Base-by-base conservation (phyloP, 768 basidiomycete genomes). In the Tremella yokohamensis region DNA sequence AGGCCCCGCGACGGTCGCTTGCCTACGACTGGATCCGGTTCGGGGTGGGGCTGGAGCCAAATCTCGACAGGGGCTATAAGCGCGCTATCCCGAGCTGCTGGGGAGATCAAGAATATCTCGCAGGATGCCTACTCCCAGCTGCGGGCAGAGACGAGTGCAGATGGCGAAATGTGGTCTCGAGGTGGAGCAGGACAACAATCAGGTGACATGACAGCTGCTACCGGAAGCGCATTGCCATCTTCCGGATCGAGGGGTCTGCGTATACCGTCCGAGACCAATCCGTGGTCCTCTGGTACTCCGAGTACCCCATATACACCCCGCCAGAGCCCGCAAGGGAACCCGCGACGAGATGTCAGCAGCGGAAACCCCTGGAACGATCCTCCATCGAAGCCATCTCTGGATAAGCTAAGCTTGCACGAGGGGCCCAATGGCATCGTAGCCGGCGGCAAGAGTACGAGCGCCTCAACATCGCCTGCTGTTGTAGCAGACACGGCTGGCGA, bases 1-100 rank as follows among this genome's bases (percentile, higher is more conserved):
- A 18, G 37, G 26, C 25, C 42, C 19, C 15, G 40, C 29, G 19
- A 15, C 29, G 45, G 16, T 12, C 25, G 38, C 18, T 15, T 38
- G 6, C 13, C n/a, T 39, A 49, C 52, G 29, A 38, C 51, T 13
- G 1, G 13, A 16, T 13, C n/a, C 9, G 22, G 39, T 18, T 39
- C 37, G 2, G 60, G 60, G 0, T 76, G 75, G 74, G 59, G 60
- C 20, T 76, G 75, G 76, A 62, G 63, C n/a, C 65, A 74, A 40
- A 45, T 75, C 45, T 70, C 69, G 8, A 62, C 66, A 7, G 69
- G 72, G 2, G 76, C 76, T 1, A 61, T 71, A 25, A 65, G 52
- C 12, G 75, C 65, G 13, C 52, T 77, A 1, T 51, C 52, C 39
- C 60, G 64, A 3, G 75, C 74, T 3, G 73, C 70, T 2, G 69